Conservation (phyloP, 768 basidiomycete species). For the Boletales sp. region DNA sequence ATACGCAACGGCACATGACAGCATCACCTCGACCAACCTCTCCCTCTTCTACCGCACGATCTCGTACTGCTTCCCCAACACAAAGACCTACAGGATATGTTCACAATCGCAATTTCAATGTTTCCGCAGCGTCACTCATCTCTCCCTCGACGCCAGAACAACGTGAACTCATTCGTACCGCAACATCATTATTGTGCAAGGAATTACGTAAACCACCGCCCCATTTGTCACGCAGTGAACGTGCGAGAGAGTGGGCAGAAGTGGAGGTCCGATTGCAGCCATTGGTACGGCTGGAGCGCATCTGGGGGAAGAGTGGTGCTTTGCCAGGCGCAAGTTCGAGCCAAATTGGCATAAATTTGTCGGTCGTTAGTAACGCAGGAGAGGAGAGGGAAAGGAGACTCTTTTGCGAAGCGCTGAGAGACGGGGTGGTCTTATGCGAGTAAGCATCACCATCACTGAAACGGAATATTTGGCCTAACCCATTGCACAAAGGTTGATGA, state of each 20-base stretch:
- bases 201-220: slow-evolving; percentile 62
- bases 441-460: slow-evolving; percentile 41
- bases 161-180: slow-evolving; percentile 65
- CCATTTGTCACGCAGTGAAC: slow-evolving; percentile 50
- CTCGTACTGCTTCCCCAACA: slow-evolving; percentile 44
- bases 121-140: slow-evolving; percentile 55
- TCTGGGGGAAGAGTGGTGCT: slow-evolving; percentile 68
- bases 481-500: slow-evolving; percentile 57
- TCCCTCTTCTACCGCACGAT: slow-evolving; percentile 41
- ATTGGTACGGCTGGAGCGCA: slow-evolving; percentile 65
- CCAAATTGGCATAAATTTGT: slow-evolving; percentile 30
- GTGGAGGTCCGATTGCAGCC: slow-evolving; percentile 64
- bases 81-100: slow-evolving; percentile 41
- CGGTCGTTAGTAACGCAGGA: slow-evolving; percentile 45
- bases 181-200: slow-evolving; percentile 60
- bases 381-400: slow-evolving; percentile 73
- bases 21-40: slow-evolving; percentile 37
- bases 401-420: slow-evolving; percentile 74
- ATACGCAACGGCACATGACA: slow-evolving; percentile 23
- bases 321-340: slow-evolving; percentile 41
- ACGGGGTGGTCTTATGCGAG: slow-evolving; percentile 90
- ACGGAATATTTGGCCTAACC: slow-evolving; percentile 4
- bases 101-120: slow-evolving; percentile 55
- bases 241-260: slow-evolving; percentile 64
- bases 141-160: slow-evolving; percentile 51